Percentiles rank a stretch among this genome's conserved stretches.
phyloP scores from a whole-genome alignment of 352 stramenopile genomes.

The Halophytophthora batemanensis region DNA sequence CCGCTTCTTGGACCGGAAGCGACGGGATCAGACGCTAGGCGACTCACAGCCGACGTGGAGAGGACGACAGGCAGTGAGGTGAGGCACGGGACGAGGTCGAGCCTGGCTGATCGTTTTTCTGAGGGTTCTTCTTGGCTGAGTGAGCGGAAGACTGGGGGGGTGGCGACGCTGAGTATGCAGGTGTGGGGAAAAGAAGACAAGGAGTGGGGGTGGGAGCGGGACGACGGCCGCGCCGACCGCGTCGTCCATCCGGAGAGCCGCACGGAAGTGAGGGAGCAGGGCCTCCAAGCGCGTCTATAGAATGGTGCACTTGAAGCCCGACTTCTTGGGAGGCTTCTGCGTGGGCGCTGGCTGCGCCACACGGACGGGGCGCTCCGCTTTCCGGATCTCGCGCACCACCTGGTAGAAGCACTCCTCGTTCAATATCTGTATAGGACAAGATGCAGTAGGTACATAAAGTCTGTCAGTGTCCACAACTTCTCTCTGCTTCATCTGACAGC shows the following conservation, averaged over 20 bases:
- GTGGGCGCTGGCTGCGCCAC: conserved; percentile 40
- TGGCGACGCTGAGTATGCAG: too few species aligned
- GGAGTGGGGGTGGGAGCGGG: too few species aligned
- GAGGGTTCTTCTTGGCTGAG: too few species aligned
- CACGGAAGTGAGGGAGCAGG: conserved; percentile 18
- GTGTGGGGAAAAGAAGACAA: too few species aligned
- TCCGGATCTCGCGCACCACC: conserved; percentile 85
- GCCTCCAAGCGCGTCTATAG: conserved; percentile 33
- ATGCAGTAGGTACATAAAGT: conserved; percentile 2
- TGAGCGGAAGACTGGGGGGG: too few species aligned
- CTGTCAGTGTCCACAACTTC: conserved; percentile 3
- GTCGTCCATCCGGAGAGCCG: conserved; percentile 15
- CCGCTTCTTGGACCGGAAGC: too few species aligned
- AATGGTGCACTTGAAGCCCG: conserved; percentile 51
- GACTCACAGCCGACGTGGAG: too few species aligned
- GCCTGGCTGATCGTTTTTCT: too few species aligned
- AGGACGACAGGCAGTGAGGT: too few species aligned
- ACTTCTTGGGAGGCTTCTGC: conserved; percentile 67
- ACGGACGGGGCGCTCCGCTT: conserved; percentile 59
- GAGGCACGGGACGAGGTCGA: too few species aligned
- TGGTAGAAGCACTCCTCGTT: conserved; percentile 91
- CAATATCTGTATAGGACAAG: conserved; percentile 52
- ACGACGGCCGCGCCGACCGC: too few species aligned
- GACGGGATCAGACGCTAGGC: too few species aligned
- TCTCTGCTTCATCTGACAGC: neutral